These are phyloP conservation scores for Lactarius evosmus DNA, from an alignment of 768 basidiomycete genomes.

Conservation along the genomic window DNA sequence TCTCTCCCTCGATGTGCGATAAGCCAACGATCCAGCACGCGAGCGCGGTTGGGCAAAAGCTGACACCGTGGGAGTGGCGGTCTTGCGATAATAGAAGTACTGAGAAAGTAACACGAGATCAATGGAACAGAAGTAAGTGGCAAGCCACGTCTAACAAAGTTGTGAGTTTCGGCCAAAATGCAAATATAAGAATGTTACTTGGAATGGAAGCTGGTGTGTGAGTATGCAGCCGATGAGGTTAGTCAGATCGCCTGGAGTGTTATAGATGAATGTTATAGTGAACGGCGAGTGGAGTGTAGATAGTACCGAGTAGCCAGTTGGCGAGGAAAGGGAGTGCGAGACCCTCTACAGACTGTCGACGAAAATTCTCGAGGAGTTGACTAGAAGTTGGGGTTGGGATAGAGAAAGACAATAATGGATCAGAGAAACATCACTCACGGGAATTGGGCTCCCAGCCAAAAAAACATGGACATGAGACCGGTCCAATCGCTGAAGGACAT, in stretches of 20 bases:
- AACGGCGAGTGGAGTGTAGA: not conserved
- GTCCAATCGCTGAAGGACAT: conserved; percentile 55
- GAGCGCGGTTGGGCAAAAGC: conserved; percentile 41
- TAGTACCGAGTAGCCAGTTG: conserved; percentile 87
- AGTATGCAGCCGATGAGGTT: conserved; percentile 90
- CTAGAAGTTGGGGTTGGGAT: conserved; percentile 39
- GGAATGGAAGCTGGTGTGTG: conserved; percentile 92
- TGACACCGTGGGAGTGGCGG: conserved; percentile 37
- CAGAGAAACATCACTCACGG: conserved; percentile 54
- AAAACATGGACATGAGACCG: conserved; percentile 68
- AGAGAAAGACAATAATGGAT: conserved; percentile 3
- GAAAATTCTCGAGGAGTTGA: conserved; percentile 79
- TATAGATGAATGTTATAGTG: not conserved
- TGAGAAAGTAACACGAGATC: conserved; percentile 76
- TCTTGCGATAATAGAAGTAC: conserved; percentile 68
- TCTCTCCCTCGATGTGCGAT: conserved; percentile 52
- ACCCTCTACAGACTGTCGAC: conserved; percentile 77
- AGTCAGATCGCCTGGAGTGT: conserved; percentile 73
- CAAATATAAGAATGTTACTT: conserved; percentile 46
- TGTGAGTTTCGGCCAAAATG: conserved; percentile 21
- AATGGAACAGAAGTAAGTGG: conserved; percentile 83
- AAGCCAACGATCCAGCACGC: conserved; percentile 40
- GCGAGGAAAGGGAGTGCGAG: conserved; percentile 90
- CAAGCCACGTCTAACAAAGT: conserved; percentile 71
- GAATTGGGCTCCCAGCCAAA: conserved; percentile 86